Base-by-base conservation (phyloP, 805 yeast species). In the Spathaspora girioi region DNA sequence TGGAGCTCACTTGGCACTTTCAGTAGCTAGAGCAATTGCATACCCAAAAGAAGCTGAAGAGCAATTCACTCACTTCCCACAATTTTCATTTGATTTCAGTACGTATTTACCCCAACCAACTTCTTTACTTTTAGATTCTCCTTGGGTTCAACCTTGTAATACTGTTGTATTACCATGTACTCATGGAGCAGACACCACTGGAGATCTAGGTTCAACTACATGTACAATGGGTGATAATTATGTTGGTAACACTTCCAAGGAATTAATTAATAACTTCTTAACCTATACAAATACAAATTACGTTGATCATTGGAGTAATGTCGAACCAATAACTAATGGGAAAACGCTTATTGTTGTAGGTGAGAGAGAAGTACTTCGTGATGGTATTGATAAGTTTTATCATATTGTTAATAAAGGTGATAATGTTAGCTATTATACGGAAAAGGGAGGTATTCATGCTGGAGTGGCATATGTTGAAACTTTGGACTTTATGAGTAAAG, bases 71-170 rank as follows among this genome's bases (percentile, higher is more conserved):
- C 50, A 49, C 14, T 65, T 55, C 49, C 50, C 58, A n/a, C 54
- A 58, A 17, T 62, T 42, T 17, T 32, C 31, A 12, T 26, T 61
- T 32, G 53, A 53, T 38, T 56, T 50, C 18, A 17, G 43, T 6
- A 51, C 31, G 15, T 43, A 51, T 1, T 52, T 62, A 49, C 61
- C 63, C 2, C 68, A 67, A 54, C 73, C 73, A 3, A 54, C 53
- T 18, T 57, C 67, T 4, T 52, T 63, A 32, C 52, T 67, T 1
- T 56, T 67, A 45, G 49, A 65, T 11, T 65, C 71, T 38, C 73
- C 75, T n/a, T 69, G 75, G 75, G 64, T 66, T 40, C 61, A 69
- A 49, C 73, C 75, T 7, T 51, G 51, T 35, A 56, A 60, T 12
- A 31, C 27, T 14, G 62, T 68, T 3, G 47, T n/a, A 12, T 43